Percentiles rank a stretch among this genome's conserved stretches.
These are phyloP conservation scores for Spinacia oleracea DNA, from an alignment of 179 eudicot species.

Conservation along the genomic window DNA sequence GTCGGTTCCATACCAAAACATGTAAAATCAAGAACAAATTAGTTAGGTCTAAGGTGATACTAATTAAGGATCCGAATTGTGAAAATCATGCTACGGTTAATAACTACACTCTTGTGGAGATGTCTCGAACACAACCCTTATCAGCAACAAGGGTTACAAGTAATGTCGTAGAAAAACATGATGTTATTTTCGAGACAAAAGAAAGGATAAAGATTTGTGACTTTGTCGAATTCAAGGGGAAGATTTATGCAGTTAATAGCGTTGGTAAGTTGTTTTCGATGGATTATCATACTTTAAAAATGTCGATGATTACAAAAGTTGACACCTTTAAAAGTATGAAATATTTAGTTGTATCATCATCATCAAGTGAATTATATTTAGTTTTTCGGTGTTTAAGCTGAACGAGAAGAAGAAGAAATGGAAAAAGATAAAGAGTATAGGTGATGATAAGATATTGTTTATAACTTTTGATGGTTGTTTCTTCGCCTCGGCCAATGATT, in stretches of 20 bases:
- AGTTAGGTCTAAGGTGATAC: neutral
- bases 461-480: constrained; percentile 10
- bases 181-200: neutral
- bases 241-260: neutral
- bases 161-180: neutral
- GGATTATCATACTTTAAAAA: neutral
- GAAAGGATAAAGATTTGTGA: neutral
- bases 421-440: constrained; percentile 20
- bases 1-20: too few species aligned
- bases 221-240: neutral
- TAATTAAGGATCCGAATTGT: neutral
- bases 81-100: neutral
- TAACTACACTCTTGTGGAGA: neutral
- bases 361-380: constrained; percentile 21
- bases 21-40: too few species aligned
- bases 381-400: constrained; percentile 25
- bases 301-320: neutral
- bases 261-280: neutral
- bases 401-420: constrained; percentile 18
- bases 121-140: too few species aligned
- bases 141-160: too few species aligned
- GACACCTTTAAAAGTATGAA: too few species aligned
- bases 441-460: constrained; percentile 24
- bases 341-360: constrained; percentile 18
- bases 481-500: constrained; percentile 10